Conservation (phyloP, 805 yeast species). For the Clavispora fructus region DNA sequence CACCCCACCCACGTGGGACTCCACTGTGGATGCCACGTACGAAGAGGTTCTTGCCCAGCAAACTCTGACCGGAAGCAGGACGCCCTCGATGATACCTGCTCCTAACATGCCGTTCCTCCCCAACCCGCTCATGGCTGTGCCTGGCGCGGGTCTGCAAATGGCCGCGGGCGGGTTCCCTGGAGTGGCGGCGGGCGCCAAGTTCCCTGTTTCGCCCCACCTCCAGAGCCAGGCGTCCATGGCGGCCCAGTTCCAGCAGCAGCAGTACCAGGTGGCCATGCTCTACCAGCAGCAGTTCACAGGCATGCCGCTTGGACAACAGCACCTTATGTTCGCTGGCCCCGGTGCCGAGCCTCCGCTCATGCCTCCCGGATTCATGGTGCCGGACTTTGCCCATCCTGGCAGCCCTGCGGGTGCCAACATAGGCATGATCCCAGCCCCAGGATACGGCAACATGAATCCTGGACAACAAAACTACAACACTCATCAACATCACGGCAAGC, state of each 20-base stretch:
- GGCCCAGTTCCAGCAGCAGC: slow-evolving; percentile 34
- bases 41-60: slow-evolving; percentile 45
- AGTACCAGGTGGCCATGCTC: slow-evolving; percentile 34
- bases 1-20: slow-evolving; percentile 76
- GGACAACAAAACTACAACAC: slow-evolving; percentile 4
- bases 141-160: slow-evolving; percentile 17
- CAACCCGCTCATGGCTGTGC: slow-evolving; percentile 22
- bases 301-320: slow-evolving; percentile 31
- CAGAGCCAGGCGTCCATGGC: slow-evolving; percentile 27
- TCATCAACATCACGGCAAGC: slow-evolving; percentile 10
- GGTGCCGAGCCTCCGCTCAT: slow-evolving; percentile 27
- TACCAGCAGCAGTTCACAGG: slow-evolving; percentile 31
- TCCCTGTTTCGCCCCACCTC: slow-evolving; percentile 27
- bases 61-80: slow-evolving; percentile 6
- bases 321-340: slow-evolving; percentile 25
- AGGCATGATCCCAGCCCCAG: slow-evolving; percentile 11
- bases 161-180: slow-evolving; percentile 15
- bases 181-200: slow-evolving; percentile 7
- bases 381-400: slow-evolving; percentile 30
- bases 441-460: slow-evolving; percentile 1
- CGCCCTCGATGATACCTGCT: slow-evolving; percentile 14
- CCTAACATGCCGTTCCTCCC: slow-evolving; percentile 24
- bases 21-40: slow-evolving; percentile 54
- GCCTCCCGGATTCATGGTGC: slow-evolving; percentile 20
- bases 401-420: slow-evolving; percentile 27